phyloP scores from a whole-genome alignment of 306 rosid genomes.

The Medicago ruthenica region DNA sequence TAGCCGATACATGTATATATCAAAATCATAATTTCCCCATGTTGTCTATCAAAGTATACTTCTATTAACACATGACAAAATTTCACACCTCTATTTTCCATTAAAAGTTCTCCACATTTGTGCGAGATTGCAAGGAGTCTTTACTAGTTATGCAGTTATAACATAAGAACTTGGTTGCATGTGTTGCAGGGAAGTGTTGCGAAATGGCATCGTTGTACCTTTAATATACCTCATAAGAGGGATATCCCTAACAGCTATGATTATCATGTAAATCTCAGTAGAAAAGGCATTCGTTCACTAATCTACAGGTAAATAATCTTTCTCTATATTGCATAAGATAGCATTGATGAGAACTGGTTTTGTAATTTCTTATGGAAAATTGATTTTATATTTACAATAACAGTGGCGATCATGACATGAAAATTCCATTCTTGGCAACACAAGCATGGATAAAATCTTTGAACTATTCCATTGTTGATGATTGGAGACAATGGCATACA shows the following conservation, averaged over 20 bases:
- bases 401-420: conserved; percentile 68
- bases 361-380: background rate
- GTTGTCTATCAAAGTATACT: background rate
- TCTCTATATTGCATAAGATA: background rate
- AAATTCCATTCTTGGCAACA: conserved; percentile 49
- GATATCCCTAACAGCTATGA: conserved; percentile 33
- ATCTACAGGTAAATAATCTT: conserved; percentile 52
- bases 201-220: conserved; percentile 56
- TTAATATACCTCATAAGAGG: background rate
- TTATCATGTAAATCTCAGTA: conserved; percentile 56
- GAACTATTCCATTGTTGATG: conserved; percentile 58
- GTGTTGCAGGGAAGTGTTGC: conserved; percentile 47
- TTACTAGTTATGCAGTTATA: background rate
- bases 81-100: background rate
- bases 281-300: conserved; percentile 57
- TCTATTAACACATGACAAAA: background rate
- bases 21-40: background rate
- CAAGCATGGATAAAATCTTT: conserved; percentile 67
- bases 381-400: background rate
- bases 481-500: conserved; percentile 63
- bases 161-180: background rate
- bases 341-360: background rate
- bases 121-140: too few relatives aligned
- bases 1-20: background rate
- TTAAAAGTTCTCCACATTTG: background rate